Base-by-base conservation (phyloP, 495 filamentous ascomycete genomes). In the Bathelium albidoporum region DNA sequence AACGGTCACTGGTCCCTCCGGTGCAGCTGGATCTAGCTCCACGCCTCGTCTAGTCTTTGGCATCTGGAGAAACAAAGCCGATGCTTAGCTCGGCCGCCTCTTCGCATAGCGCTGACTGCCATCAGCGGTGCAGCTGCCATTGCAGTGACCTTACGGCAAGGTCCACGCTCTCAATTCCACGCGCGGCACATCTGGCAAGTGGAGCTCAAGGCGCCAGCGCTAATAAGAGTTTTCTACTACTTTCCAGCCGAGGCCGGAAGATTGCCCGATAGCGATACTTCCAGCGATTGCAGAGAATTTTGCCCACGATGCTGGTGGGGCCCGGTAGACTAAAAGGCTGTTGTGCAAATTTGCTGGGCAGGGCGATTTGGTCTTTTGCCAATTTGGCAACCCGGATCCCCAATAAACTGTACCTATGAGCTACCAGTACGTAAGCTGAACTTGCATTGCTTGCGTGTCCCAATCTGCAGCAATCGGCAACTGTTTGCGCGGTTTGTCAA, bases 371-470 rank as follows among this genome's bases (percentile, higher is more conserved):
- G 4, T 9, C 29, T 29, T 55, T 26, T 26, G 12, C 49, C 5
- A 24, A 12, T 28, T 9, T 12, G 44, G 44, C 26, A 55, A 29
- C n/a, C 22, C 49, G 49, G 49, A 49, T 49, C 43, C 43, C 43
- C 43, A 20, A 49, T 55, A 20, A 11, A 16, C 44, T 49, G 44
- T 20, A 20, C 16, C 5, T 28, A 11, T 55, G 24, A 28, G 14
- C 14, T 39, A 14, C 24, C 16, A 28, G 22, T 55, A 55, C 49
- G 49, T 55, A 55, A 55, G 49, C 49, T 28, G n/a, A 28, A 55
- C 49, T 55, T 29, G 49, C 49, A 55, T 55, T 11, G 49, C 24
- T 55, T 26, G 49, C 49, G 49, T 55, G 49, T 55, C 26, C 49
- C 26, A 5, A n/a, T 16, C 26, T 55, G 49, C 49, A 55, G 49